Evolutionary conservation across 2,329 filamentous ascomycete genomes (phyloP), one percentile per base, ranked within the genome.

Genomic region (Pseudogymnoascus sp.): DNA sequence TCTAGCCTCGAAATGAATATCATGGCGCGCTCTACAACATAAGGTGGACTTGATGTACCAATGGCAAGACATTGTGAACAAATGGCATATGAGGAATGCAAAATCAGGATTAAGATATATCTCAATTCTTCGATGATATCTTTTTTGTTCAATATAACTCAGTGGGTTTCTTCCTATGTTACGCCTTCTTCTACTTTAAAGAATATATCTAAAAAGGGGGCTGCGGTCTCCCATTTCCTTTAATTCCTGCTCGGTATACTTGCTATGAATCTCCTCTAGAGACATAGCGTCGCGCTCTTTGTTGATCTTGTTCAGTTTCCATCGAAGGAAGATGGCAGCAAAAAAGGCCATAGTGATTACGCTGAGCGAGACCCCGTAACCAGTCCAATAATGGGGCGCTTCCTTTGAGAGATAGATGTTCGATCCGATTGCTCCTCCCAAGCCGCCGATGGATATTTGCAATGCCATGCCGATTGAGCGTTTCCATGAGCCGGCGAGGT

Each of bases 271-370:
- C n/a, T 63, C 78, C 88, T 86, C 12, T 88, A 89, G 66, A 86
- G 79, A 6, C 80, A 72, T 71, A 92, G 86, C 33, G 88, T 79
- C 70, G 78, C 72, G 67, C 41, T 68, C 66, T 66, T 66, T 71
- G 64, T 77, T 76, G 62, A 72, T 35, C 37, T 50, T 63, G 62
- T 65, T 53, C 6, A 63, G 66, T 7, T 62, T 33, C 6, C 64
- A 62, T 63, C 66, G 33, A 61, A 66, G 28, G 56, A 50, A 7
- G 33, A 41, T 62, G 19, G 61, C 60, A 60, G 59, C 38, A 41
- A 62, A 14, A 59, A 63, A 43, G 4, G 24, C 63, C 22, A 61
- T 16, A 7, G 46, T 37, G 24, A 61, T 63, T 2, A 73, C 66
- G 1, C 72, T 74, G 3, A 78, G 68, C 6, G 73, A 70, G 14